Percentiles rank a stretch among this genome's conserved stretches.
phyloP scores from a whole-genome alignment of 2,329 filamentous ascomycete genomes.

The Exophiala xenobiotica region DNA sequence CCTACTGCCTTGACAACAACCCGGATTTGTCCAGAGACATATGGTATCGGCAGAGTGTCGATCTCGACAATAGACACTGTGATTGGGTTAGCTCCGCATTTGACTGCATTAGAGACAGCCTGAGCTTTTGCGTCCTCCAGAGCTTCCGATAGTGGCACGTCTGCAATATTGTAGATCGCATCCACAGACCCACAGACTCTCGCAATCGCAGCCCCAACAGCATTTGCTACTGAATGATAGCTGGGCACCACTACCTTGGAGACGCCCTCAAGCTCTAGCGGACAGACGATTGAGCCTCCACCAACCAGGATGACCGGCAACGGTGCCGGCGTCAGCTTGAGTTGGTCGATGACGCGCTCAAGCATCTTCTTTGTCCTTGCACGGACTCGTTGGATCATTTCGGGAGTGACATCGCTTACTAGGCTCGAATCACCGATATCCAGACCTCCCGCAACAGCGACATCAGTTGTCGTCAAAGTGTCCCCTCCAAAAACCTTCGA shows the following conservation, averaged over 20 bases:
- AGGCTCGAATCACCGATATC: constrained; percentile 28
- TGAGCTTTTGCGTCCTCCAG: constrained; percentile 29
- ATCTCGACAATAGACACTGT: constrained; percentile 35
- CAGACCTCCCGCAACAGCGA: constrained; percentile 42
- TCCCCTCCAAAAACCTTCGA: constrained; percentile 55
- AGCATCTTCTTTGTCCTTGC: constrained; percentile 48
- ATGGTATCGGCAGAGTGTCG: constrained; percentile 40
- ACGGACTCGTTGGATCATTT: constrained; percentile 37
- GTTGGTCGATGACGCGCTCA: constrained; percentile 54
- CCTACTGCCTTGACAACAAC: constrained; percentile 40
- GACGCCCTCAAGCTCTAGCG: constrained; percentile 51
- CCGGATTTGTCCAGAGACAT: constrained; percentile 34
- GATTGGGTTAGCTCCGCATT: constrained; percentile 14
- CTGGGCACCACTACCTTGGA: constrained; percentile 51
- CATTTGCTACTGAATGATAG: constrained; percentile 48
- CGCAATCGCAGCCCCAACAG: constrained; percentile 33
- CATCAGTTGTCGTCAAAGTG: constrained; percentile 52
- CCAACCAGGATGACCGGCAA: constrained; percentile 57
- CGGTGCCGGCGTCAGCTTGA: constrained; percentile 55
- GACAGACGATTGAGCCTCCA: constrained; percentile 56
- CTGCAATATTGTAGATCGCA: constrained; percentile 43
- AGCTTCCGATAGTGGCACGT: constrained; percentile 29
- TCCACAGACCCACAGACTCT: constrained; percentile 56
- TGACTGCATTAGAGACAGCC: constrained; percentile 23
- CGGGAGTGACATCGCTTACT: constrained; percentile 30